These are phyloP conservation scores for Thymus quinquecostatus DNA, from an alignment of 257 asterid species.

Conservation along the genomic window DNA sequence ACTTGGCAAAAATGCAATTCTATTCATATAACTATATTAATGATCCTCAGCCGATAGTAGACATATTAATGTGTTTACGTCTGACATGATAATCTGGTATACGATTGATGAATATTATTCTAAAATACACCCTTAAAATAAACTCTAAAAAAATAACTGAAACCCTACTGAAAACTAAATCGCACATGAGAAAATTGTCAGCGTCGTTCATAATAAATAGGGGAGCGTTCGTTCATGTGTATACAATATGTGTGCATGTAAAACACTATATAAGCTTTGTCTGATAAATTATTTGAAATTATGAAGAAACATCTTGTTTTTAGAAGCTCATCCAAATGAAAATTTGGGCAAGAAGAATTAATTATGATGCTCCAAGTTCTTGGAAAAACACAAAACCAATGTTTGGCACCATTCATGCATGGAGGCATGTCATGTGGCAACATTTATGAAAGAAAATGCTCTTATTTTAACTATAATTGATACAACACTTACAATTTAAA, in stretches of 20 bases:
- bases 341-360: constrained; percentile 3
- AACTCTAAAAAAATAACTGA: no score
- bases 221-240: no score
- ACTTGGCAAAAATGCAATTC: background rate
- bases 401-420: constrained; percentile 12
- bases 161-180: no score
- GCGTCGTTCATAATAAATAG: no score
- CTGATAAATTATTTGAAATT: background rate
- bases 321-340: constrained; percentile 4
- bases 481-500: background rate
- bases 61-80: no score
- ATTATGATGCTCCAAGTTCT: constrained; percentile 7
- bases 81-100: no score
- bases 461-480: background rate
- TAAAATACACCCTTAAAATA: no score
- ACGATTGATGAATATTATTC: no score
- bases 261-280: background rate
- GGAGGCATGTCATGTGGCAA: constrained; percentile 33
- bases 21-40: no score
- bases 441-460: background rate
- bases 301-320: constrained; percentile 5
- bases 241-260: no score
- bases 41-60: no score
- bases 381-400: background rate
- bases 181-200: no score